A percentile compares a stretch with the other conserved stretches of the same genome.
Evolutionary conservation across 2,329 filamentous ascomycete genomes (phyloP).

Genomic region (Aureobasidium sp.): DNA sequence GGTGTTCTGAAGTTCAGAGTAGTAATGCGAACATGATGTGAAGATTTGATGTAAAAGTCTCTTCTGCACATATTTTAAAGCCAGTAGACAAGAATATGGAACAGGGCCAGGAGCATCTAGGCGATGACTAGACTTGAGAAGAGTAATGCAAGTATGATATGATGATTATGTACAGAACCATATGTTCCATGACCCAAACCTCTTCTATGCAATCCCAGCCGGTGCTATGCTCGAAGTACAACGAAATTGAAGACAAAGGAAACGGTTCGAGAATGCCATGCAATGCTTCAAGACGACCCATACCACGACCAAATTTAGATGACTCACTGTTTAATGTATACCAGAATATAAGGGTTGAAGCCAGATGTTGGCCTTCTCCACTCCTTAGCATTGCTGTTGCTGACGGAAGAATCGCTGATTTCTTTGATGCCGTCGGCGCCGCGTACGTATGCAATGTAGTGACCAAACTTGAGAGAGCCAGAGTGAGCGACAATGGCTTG

Average conservation of each 20-base stretch:
- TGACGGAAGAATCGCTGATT: conserved; percentile 15
- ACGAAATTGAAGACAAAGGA: neutral
- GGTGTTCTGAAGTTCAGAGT: no score
- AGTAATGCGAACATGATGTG: neutral
- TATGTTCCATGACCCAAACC: neutral
- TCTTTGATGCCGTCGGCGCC: conserved; percentile 14
- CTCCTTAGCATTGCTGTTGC: neutral
- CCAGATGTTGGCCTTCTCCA: conserved; percentile 2
- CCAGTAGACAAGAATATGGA: no score
- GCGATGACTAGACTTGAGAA: no score
- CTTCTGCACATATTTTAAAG: no score
- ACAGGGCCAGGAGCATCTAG: no score
- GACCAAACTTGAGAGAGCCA: conserved; percentile 17
- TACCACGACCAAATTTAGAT: no score
- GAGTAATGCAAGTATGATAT: neutral
- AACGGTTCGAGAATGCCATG: neutral
- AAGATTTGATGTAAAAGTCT: neutral
- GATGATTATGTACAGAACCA: neutral
- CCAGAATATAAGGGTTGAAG: conserved; percentile 19
- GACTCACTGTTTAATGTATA: conserved; percentile 17
- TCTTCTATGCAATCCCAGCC: neutral
- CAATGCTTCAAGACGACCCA: neutral
- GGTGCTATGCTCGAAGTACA: neutral
- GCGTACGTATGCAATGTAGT: conserved; percentile 24
- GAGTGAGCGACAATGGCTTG: conserved; percentile 19